Evolutionary conservation across 352 stramenopile genomes (phyloP), one percentile per base, ranked within the genome.

Genomic region (Nothophytophthora sp.): DNA sequence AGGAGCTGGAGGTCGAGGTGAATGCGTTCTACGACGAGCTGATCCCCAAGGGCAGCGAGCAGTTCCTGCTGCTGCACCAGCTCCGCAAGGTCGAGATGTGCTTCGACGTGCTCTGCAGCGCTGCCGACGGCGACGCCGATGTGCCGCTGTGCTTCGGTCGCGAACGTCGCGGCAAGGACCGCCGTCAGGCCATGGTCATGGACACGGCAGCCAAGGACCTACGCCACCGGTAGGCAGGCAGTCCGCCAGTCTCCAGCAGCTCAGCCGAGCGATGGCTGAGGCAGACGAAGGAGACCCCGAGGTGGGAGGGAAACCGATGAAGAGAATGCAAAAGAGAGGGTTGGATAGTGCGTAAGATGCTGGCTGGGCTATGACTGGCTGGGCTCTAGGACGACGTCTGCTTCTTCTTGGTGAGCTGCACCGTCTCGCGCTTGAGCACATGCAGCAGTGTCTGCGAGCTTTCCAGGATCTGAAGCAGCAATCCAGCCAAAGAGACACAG

Each of bases 361-460:
- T n/a, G n/a, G n/a, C n/a, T n/a, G n/a, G n/a, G n/a, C n/a, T n/a
- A n/a, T n/a, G n/a, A n/a, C n/a, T n/a, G n/a, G n/a, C n/a, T n/a
- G n/a, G n/a, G n/a, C n/a, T n/a, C 49, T 72, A 88, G 37, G 75
- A 91, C 16, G 83, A 96, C 16, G 85, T 92, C 52, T 97, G 88
- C 69, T 97, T 97, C 76, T 97, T 98, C 86, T 98, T 98, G 30
- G 76, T 96, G n/a, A 98, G 74, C 54, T 96, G 94, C 36, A 96
- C 82, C 0, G 89, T 96, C 66, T 98, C 92, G 15, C 92, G 73
- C 71, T 98, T 97, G 56, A 98, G 90, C 54, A 98, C 93, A 54
- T 98, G 88, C 9, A 98, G 81, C 49, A 98, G 71, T 27, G 93
- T 98, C 66, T 98, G 91, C 32, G 90, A 98, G 51, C 76, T 95